Conservation (phyloP, 73 alveolate genomes). For the Tetrahymena thermophila region DNA sequence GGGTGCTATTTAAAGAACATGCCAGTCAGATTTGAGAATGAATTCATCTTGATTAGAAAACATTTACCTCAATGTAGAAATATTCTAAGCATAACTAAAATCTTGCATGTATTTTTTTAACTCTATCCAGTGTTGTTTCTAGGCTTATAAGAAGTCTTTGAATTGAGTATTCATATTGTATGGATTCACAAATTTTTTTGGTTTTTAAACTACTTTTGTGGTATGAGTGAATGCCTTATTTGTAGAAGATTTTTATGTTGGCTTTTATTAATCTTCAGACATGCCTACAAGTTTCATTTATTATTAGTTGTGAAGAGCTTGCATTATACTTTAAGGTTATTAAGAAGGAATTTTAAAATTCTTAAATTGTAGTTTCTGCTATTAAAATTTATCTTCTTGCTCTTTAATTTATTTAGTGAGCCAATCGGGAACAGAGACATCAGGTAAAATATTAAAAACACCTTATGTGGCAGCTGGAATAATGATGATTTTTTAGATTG, state of each 20-base stretch:
- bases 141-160: not conserved
- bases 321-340: not conserved
- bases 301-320: not conserved
- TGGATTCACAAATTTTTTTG: not conserved
- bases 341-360: not conserved
- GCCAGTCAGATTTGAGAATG: conserved; percentile 13
- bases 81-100: not conserved
- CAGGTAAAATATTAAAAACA: conserved; percentile 71
- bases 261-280: not conserved
- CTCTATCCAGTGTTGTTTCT: conserved; percentile 15
- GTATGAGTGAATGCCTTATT: not conserved
- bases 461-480: conserved; percentile 84
- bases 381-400: conserved; percentile 5
- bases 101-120: not conserved
- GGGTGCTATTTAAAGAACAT: conserved; percentile 2
- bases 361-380: conserved; percentile 1
- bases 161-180: conserved; percentile 34
- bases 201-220: not conserved
- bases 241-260: not conserved
- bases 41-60: not conserved
- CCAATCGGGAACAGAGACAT: conserved; percentile 81
- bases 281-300: not conserved
- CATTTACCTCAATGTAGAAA: conserved; percentile 3
- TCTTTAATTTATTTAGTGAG: conserved; percentile 47
- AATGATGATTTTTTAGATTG: conserved; percentile 73